Base-by-base conservation (phyloP, 1,284 basidiomycete genomes). In the Cutaneotrichosporon sp. region DNA sequence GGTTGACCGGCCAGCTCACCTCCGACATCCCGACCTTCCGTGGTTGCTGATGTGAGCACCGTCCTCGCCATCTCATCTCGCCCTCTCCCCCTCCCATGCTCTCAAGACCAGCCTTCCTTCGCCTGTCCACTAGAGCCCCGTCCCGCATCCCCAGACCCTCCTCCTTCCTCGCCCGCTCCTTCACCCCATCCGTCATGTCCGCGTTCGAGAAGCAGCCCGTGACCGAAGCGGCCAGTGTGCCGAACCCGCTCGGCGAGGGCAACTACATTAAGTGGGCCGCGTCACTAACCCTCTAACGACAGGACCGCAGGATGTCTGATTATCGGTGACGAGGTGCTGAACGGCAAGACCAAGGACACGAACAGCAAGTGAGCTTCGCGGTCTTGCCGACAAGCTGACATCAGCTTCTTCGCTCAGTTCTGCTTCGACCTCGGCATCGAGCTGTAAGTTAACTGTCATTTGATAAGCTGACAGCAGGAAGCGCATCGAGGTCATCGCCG, bases 401-500 rank as follows among this genome's bases (percentile, higher is more conserved):
- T 7, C 4, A 85, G 91, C 75, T 89, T 86, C 79, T 91, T 92
- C 72, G 91, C 91, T 33, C 86, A 86, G 75, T 92, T 86, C 74
- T 92, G 89, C 76, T 95, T 95, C 75, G 89, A 92, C 70, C 85
- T 91, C 46, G 92, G 91, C 0, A 87, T 95, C 54, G 87, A 92
- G 63, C 79, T 95, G 89, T 91, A 81, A 79, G n/a, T 36, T 20
- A 18, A 16, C 25, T 5, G 4, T 8, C 4, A 51, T 16, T 11
- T 13, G 0, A 10, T 3, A 11, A 4, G 20, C 60, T 69, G 43
- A 67, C 51, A 1, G 6, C 54, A 92, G 90, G 64, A 91, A 91
- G 78, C 86, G 89, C 42, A 87, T 97, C 72, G 92, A 97, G 72
- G 92, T 97, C 55, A 89, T 98, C 56, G 83, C 95, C 1, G 95